Evolutionary conservation across 352 stramenopile genomes (phyloP).

Genomic region (Pythium folliculosum): DNA sequence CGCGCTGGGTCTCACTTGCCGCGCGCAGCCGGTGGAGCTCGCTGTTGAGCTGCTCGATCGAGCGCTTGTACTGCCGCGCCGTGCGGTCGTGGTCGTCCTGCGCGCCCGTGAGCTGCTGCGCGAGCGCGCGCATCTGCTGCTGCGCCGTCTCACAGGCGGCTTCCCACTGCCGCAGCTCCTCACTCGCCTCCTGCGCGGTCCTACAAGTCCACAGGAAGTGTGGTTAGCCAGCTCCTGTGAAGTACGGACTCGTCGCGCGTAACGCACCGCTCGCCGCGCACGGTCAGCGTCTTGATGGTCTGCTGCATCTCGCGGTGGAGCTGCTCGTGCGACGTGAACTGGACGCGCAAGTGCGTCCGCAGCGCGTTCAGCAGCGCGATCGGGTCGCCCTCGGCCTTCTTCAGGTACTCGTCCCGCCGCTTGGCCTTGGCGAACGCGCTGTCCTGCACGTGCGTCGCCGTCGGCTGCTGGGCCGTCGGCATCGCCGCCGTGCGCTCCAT

Average conservation of each 20-base stretch:
- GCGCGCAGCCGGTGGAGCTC: slow-evolving; percentile 31
- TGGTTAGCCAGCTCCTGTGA: too few relatives aligned
- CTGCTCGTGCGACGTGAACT: slow-evolving; percentile 52
- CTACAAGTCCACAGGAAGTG: slow-evolving; percentile 6
- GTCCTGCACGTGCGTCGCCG: background rate
- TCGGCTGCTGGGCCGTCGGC: background rate
- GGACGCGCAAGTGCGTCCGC: slow-evolving; percentile 66
- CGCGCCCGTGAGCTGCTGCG: slow-evolving; percentile 31
- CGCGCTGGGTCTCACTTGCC: slow-evolving; percentile 8
- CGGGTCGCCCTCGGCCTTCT: slow-evolving; percentile 58
- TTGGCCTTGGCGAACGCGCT: slow-evolving; percentile 42
- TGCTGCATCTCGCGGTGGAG: slow-evolving; percentile 34
- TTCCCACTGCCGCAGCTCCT: slow-evolving; percentile 45
- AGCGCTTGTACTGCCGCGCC: slow-evolving; percentile 36
- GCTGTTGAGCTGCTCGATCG: slow-evolving; percentile 35
- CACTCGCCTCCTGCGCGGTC: slow-evolving; percentile 35
- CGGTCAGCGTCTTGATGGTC: slow-evolving; percentile 30
- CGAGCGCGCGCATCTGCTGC: slow-evolving; percentile 35
- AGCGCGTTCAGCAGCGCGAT: slow-evolving; percentile 72
- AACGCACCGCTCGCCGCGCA: slow-evolving; percentile 36
- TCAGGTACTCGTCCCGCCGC: slow-evolving; percentile 58
- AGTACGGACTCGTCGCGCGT: slow-evolving; percentile 8
- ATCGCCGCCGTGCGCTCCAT: slow-evolving; percentile 42
- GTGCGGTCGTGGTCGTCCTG: slow-evolving; percentile 36
- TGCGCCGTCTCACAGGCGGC: slow-evolving; percentile 22